Conservation (phyloP, 805 yeast species). For the Kodamaea leandrae region DNA sequence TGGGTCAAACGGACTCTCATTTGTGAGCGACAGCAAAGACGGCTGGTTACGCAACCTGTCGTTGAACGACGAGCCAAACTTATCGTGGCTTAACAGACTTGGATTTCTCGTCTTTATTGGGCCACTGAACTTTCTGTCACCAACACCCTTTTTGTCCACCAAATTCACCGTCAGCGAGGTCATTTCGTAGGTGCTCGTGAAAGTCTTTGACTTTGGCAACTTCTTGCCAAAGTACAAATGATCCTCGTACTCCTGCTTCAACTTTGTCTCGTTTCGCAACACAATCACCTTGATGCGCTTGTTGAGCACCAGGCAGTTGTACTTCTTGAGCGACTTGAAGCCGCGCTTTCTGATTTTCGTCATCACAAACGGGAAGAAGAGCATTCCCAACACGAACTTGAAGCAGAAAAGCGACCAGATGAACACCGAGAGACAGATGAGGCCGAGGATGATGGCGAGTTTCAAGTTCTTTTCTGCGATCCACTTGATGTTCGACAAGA, state of each 20-base stretch:
- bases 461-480: constrained; percentile 61
- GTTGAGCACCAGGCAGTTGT: constrained; percentile 60
- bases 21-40: constrained; percentile 1
- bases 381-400: constrained; percentile 52
- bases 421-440: constrained; percentile 72
- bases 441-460: constrained; percentile 69
- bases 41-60: not conserved
- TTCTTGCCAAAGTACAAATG: constrained; percentile 4
- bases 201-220: not conserved
- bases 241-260: constrained; percentile 5
- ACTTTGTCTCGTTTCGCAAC: constrained; percentile 19
- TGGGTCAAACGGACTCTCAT: constrained; percentile 2
- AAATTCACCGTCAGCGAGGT: not conserved
- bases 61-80: not conserved
- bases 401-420: constrained; percentile 71
- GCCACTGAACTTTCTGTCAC: too few relatives aligned
- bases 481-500: constrained; percentile 45
- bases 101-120: too few relatives aligned
- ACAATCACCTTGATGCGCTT: constrained; percentile 54
- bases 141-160: not conserved
- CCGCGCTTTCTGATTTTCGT: constrained; percentile 38
- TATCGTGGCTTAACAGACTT: not conserved
- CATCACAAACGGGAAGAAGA: constrained; percentile 51
- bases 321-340: constrained; percentile 52
- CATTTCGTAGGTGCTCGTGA: not conserved